Base-by-base conservation (phyloP, 352 stramenopile genomes). In the Phytophthora pini region DNA sequence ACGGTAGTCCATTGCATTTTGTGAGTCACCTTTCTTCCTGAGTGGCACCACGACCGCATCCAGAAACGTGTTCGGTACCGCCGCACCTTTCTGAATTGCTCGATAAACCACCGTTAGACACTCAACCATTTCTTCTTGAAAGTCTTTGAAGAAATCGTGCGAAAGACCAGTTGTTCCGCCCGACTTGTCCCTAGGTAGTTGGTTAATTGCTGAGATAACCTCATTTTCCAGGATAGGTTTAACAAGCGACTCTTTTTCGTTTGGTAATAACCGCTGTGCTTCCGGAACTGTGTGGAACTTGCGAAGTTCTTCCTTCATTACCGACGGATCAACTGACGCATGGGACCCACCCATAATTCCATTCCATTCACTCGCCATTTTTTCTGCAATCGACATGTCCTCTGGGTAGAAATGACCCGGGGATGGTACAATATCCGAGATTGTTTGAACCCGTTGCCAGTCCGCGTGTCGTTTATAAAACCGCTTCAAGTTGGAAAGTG, bases 291-390 rank as follows among this genome's bases (percentile, higher is more conserved):
- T 20, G 13, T 48, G 26, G 27, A 58, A 48, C 9, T 49, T 38
- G 38, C 41, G 22, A 5, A 39, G 22, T 12, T 22, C 38, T 12
- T 39, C 39, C 11, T 4, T 3, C 22, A 39, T 34, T 13, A 3
- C 10, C 3, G 15, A 9, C 6, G 4, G 51, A n/a, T 38, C 8
- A 4, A 46, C 29, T 10, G 8, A 24, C 4, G 53, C 53, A 31
- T 52, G 53, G 1, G 53, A 60, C 26, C n/a, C n/a, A 24, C 53
- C 53, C 10, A 60, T 34, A 38, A 22, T 22, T 52, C 9, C 10
- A 31, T 32, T 60, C 53, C 53, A 60, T 44, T 60, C 41, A 9
- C 15, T 44, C 2, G 40, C 40, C 41, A 60, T 60, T 20, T 31
- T 17, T 22, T 60, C 53, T 36, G 27, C 53, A 8, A 29, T 7